A percentile compares a stretch with the other conserved stretches of the same genome.
phyloP scores from a whole-genome alignment of 495 filamentous ascomycete genomes.

The Penicillium ucsense region DNA sequence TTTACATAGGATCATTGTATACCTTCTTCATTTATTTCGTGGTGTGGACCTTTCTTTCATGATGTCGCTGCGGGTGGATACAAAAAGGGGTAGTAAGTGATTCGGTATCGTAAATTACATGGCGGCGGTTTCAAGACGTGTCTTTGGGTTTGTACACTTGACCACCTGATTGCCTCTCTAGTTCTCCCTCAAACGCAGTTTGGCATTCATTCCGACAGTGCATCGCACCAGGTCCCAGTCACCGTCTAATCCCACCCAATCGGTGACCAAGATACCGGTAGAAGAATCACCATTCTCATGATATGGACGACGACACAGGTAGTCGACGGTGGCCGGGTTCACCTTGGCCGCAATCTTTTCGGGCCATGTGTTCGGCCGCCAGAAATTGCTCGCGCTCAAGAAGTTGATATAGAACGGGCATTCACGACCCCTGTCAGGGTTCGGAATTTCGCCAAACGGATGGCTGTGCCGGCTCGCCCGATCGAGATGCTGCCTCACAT shows the following conservation, averaged over 20 bases:
- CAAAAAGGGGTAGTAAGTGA: too few species aligned
- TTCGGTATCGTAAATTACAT: too few species aligned
- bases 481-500: conserved; percentile 62
- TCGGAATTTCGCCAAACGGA: conserved; percentile 28
- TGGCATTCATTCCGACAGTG: conserved; percentile 86
- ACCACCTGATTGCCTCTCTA: background rate
- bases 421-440: conserved; percentile 22
- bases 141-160: too few species aligned
- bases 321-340: conserved; percentile 80
- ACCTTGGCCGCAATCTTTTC: conserved; percentile 85
- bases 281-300: conserved; percentile 58
- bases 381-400: conserved; percentile 84
- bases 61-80: too few species aligned
- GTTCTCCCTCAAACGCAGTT: conserved; percentile 44
- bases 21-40: background rate
- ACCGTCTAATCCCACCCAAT: conserved; percentile 82
- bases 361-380: conserved; percentile 83
- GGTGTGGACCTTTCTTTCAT: too few species aligned
- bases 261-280: conserved; percentile 87
- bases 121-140: too few species aligned
- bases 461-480: conserved; percentile 48
- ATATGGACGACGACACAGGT: conserved; percentile 61
- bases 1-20: conserved; percentile 14
- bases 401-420: conserved; percentile 86
- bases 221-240: conserved; percentile 91